These are phyloP conservation scores for Hypoxylon perforatum DNA, from an alignment of 495 filamentous ascomycete genomes.

Conservation along the genomic window DNA sequence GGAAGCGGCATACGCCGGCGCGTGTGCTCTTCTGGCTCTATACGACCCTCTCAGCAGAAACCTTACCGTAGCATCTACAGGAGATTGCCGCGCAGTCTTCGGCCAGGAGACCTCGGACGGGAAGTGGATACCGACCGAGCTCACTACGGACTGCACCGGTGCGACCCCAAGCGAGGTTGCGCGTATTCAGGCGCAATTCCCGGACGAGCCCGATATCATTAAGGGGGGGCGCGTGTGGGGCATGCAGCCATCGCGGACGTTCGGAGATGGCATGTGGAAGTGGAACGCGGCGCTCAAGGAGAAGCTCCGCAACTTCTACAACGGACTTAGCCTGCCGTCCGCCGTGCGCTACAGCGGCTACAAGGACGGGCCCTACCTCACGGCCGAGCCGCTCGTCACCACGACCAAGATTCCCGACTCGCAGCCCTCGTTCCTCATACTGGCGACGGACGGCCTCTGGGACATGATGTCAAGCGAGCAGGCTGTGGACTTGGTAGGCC, in stretches of 20 bases:
- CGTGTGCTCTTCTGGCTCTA: conserved; percentile 68
- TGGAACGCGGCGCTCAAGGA: conserved; percentile 63
- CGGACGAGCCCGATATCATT: conserved; percentile 65
- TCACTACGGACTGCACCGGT: conserved; percentile 71
- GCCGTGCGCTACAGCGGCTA: conserved; percentile 50
- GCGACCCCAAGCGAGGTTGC: conserved; percentile 62
- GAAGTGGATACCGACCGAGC: conserved; percentile 59
- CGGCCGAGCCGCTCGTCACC: conserved; percentile 71
- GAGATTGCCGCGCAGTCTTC: conserved; percentile 70
- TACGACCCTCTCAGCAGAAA: conserved; percentile 61
- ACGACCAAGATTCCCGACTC: conserved; percentile 61
- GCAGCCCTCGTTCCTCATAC: conserved; percentile 65
- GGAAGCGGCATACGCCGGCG: conserved; percentile 63
- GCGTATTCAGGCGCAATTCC: conserved; percentile 65
- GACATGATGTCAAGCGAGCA: conserved; percentile 68
- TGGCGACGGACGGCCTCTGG: conserved; percentile 75
- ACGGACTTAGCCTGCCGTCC: conserved; percentile 52
- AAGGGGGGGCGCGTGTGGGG: conserved; percentile 68
- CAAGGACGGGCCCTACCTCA: conserved; percentile 72
- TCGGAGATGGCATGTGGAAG: conserved; percentile 74
- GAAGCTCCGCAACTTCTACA: conserved; percentile 57
- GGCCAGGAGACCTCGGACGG: conserved; percentile 59
- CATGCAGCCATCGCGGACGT: conserved; percentile 66
- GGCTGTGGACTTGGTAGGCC: conserved; percentile 66
- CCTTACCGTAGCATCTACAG: conserved; percentile 68